These are phyloP conservation scores for Calophaca sinica DNA, from an alignment of 306 rosid species.

Conservation along the genomic window DNA sequence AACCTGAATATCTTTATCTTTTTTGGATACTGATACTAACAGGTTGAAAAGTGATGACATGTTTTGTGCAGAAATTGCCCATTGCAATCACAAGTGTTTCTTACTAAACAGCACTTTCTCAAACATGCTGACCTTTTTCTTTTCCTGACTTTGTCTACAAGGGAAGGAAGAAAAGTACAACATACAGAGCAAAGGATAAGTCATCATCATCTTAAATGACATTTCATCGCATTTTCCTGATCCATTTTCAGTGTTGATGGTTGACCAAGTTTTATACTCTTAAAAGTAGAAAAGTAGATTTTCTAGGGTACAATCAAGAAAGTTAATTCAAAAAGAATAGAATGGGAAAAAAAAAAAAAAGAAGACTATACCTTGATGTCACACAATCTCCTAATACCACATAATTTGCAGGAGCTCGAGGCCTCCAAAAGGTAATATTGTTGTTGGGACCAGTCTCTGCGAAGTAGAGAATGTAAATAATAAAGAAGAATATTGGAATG, in stretches of 20 bases:
- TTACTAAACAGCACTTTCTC: constrained; percentile 2
- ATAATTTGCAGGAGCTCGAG: constrained; percentile 90
- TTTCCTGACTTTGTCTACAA: neutral
- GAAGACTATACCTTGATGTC: constrained; percentile 72
- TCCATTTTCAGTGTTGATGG: constrained; percentile 17
- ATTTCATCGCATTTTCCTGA: constrained; percentile 5
- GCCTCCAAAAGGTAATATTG: constrained; percentile 94
- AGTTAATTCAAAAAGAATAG: neutral
- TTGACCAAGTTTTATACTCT: constrained; percentile 2
- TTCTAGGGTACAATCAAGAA: constrained; percentile 6
- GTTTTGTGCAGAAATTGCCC: neutral
- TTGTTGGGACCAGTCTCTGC: constrained; percentile 69
- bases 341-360: neutral
- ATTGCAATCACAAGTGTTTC: neutral
- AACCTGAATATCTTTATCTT: neutral
- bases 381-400: constrained; percentile 95
- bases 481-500: too few relatives aligned
- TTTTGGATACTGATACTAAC: neutral
- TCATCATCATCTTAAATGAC: neutral
- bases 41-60: neutral
- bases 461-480: too few relatives aligned
- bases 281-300: neutral
- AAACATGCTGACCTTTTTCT: neutral
- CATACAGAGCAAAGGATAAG: neutral
- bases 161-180: neutral